Evolutionary conservation across 768 basidiomycete species (phyloP).

Genomic region (Mycena vitilis): DNA sequence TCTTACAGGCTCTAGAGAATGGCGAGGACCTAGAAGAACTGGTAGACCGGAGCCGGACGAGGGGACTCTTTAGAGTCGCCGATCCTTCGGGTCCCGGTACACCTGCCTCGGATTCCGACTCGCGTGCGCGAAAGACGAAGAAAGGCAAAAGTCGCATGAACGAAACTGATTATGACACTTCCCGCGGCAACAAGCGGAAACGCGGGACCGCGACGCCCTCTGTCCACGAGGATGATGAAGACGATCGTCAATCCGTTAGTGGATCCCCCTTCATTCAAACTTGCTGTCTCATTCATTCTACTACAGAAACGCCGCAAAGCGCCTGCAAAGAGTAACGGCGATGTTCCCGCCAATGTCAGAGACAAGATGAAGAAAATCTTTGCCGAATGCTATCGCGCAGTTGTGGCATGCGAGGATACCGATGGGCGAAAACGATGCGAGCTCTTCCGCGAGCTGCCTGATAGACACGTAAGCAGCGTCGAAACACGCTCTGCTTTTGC

Average conservation of each 20-base stretch:
- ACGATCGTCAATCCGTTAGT: constrained; percentile 75
- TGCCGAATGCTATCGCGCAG: constrained; percentile 79
- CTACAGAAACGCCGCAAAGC: constrained; percentile 88
- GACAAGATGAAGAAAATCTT: constrained; percentile 90
- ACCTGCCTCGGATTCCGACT: constrained; percentile 70
- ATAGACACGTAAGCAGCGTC: constrained; percentile 65
- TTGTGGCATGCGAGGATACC: constrained; percentile 76
- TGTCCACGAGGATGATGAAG: constrained; percentile 82
- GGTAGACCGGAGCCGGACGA: constrained; percentile 70
- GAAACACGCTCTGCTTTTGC: background rate
- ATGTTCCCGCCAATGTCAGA: constrained; percentile 66
- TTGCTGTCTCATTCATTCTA: background rate
- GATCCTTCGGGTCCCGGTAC: constrained; percentile 74
- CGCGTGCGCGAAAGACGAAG: constrained; percentile 69
- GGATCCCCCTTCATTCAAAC: background rate
- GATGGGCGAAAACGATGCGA: constrained; percentile 85
- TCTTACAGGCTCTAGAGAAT: constrained; percentile 74
- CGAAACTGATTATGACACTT: constrained; percentile 56
- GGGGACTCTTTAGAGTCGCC: constrained; percentile 55
- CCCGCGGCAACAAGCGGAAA: constrained; percentile 76
- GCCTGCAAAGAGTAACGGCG: constrained; percentile 52
- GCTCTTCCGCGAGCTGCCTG: constrained; percentile 87
- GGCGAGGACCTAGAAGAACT: constrained; percentile 84
- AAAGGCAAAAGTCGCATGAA: constrained; percentile 45
- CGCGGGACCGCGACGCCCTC: constrained; percentile 85